Base-by-base conservation (phyloP, 169 alveolate species). In the Perkinsus chesapeaki region DNA sequence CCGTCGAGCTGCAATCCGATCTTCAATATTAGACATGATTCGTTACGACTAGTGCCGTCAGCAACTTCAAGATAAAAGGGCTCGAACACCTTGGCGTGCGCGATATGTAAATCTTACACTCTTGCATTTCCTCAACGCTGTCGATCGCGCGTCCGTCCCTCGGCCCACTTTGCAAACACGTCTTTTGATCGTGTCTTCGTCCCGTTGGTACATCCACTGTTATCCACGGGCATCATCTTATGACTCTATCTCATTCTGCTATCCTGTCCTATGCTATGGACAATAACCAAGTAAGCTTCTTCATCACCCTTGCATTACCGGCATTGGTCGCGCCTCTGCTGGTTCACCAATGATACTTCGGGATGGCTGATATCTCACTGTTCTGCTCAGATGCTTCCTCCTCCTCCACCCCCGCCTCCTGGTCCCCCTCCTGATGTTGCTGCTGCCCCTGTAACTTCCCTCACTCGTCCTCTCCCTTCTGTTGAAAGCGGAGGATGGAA, bases 1-100 rank as follows among this genome's bases (percentile, higher is more conserved):
- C 36, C 93, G 92, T n/a, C 96, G 91, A 10, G 92, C 94, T 0
- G 93, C 95, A 10, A 94, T 39, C 36, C 94, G 94, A 60, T 94
- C 91, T 91, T 94, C 96, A 94, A 94, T 94, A 27, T 92, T 34
- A 12, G 38, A 39, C 39, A 38, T 38, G 10, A 73, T 0, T 36
- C 0, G 23, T 36, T 73, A 73, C 39, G 91, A 16, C 3, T 12
- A 5, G 39, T 72, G 23, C 10, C 23, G 23, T 27, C 23, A 9
- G 91, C 31, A 16, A 19, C 91, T 20, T 16, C 27, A 34, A n/a
- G n/a, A 72, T 1, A 73, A 31, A 5, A 31, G 39, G 39, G 91
- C 91, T 73, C 39, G 91, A 73, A 23, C 3, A 20, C 23, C 31
- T 60, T 27, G 82, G 82, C 82, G 82, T 16, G 31, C 82, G 82